Conservation (phyloP, 805 yeast genomes). For the Starmerella etchellsii region DNA sequence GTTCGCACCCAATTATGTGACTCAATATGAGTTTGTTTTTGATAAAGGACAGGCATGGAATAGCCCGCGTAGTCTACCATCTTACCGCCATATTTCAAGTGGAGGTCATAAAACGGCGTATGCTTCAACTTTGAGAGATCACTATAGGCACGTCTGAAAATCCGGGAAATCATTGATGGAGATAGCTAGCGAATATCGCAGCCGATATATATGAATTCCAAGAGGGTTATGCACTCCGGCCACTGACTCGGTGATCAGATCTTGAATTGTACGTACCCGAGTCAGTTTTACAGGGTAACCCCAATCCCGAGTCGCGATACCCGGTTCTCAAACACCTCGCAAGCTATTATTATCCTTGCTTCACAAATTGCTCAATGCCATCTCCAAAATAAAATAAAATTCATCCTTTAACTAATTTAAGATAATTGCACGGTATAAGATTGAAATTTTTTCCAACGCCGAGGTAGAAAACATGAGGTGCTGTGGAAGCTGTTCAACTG, state of each 20-base stretch:
- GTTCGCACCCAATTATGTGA: slow-evolving; percentile 90
- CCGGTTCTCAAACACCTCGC: no score
- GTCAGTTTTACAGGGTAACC: neutral
- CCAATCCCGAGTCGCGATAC: no score
- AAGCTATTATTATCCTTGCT: no score
- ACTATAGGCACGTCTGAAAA: slow-evolving; percentile 8
- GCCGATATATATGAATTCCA: no score
- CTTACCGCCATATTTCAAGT: slow-evolving; percentile 65
- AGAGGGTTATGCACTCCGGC: neutral
- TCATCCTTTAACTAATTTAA: no score
- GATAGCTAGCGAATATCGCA: no score
- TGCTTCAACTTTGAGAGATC: slow-evolving; percentile 15
- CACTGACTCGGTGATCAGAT: neutral
- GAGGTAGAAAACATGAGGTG: no score
- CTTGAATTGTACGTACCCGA: neutral
- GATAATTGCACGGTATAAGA: no score
- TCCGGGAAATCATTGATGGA: neutral
- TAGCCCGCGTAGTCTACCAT: slow-evolving; percentile 97
- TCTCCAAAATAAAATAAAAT: no score
- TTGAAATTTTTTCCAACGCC: no score
- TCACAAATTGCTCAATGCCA: no score
- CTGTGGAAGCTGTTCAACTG: no score
- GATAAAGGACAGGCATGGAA: slow-evolving; percentile 84
- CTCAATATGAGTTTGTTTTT: slow-evolving; percentile 74
- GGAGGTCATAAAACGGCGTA: slow-evolving; percentile 77